Percentiles rank a stretch among this genome's conserved stretches.
Conservation (phyloP, 2,329 filamentous ascomycete species). For the Ploettnerulaceae sp. region DNA sequence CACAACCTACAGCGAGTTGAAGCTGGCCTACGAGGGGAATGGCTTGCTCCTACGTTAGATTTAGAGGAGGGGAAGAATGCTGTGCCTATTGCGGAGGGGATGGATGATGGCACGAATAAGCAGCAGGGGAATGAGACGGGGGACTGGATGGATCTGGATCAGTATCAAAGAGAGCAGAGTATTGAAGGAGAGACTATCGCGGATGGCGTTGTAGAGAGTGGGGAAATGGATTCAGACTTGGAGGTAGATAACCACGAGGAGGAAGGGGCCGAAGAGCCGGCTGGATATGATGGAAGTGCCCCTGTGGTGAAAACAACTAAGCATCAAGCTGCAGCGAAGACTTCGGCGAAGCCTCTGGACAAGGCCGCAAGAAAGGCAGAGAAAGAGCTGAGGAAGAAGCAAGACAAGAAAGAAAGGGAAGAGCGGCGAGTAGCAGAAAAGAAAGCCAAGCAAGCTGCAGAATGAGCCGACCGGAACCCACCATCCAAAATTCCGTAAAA, state of each 20-base stretch:
- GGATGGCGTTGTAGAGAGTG: slow-evolving; percentile 27
- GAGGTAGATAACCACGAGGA: slow-evolving; percentile 30
- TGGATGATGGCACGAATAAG: slow-evolving; percentile 24
- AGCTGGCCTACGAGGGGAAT: slow-evolving; percentile 47
- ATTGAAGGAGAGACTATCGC: slow-evolving; percentile 28
- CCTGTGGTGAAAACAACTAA: slow-evolving; percentile 35
- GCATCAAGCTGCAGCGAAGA: slow-evolving; percentile 33
- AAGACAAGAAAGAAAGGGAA: slow-evolving; percentile 59
- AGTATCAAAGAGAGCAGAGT: slow-evolving; percentile 34
- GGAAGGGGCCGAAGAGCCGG: slow-evolving; percentile 23
- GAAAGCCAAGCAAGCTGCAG: slow-evolving; percentile 36
- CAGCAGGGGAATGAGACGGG: slow-evolving; percentile 28
- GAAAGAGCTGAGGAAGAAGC: slow-evolving; percentile 44
- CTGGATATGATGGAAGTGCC: slow-evolving; percentile 47
- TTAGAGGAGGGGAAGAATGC: slow-evolving; percentile 27
- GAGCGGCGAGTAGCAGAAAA: no score
- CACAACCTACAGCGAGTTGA: slow-evolving; percentile 50
- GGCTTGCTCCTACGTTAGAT: slow-evolving; percentile 40
- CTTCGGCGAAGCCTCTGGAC: slow-evolving; percentile 33
- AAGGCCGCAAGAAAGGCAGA: slow-evolving; percentile 37
- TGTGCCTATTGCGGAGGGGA: slow-evolving; percentile 26
- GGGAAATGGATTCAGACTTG: slow-evolving; percentile 42
- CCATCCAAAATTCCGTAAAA: no score
- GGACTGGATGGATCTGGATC: slow-evolving; percentile 36
- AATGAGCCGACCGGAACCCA: no score